Evolutionary conservation across 345 rosid genomes (phyloP).

Genomic region (Brassica nigra): DNA sequence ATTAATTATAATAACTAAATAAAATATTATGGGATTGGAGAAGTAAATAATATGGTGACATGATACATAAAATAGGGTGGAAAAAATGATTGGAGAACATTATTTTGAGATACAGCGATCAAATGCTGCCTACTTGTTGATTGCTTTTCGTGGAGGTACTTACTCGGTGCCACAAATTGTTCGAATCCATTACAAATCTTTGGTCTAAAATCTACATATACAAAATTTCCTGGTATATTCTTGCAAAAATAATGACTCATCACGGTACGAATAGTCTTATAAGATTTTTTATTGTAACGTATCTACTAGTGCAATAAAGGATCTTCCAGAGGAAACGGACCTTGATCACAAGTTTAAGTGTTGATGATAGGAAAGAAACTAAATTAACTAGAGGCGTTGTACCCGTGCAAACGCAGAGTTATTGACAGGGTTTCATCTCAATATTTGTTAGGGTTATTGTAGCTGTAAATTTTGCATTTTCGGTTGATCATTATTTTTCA

Average conservation of each 20-base stretch:
- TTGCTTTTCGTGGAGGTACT: constrained; percentile 27
- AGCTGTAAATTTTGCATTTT: no score
- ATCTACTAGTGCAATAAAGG: neutral
- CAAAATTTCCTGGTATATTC: constrained; percentile 5
- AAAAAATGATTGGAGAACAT: constrained; percentile 33
- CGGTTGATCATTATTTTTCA: no score
- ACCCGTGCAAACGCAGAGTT: no score
- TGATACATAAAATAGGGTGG: constrained; percentile 5
- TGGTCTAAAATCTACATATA: constrained; percentile 6
- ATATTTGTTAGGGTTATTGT: no score
- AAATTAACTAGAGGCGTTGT: neutral
- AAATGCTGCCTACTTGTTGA: constrained; percentile 33
- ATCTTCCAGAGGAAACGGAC: neutral
- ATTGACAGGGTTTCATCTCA: no score
- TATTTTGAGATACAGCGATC: constrained; percentile 17
- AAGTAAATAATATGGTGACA: constrained; percentile 18
- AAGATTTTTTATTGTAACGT: no score
- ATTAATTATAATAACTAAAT: neutral
- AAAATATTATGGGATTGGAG: neutral
- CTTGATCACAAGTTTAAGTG: neutral
- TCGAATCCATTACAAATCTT: constrained; percentile 18
- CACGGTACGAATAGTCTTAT: constrained; percentile 8
- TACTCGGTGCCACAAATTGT: constrained; percentile 30
- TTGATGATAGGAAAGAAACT: neutral
- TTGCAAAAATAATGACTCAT: constrained; percentile 5